These are phyloP conservation scores for Exophiala viscosa DNA, from an alignment of 2,329 filamentous ascomycete species.

Conservation along the genomic window DNA sequence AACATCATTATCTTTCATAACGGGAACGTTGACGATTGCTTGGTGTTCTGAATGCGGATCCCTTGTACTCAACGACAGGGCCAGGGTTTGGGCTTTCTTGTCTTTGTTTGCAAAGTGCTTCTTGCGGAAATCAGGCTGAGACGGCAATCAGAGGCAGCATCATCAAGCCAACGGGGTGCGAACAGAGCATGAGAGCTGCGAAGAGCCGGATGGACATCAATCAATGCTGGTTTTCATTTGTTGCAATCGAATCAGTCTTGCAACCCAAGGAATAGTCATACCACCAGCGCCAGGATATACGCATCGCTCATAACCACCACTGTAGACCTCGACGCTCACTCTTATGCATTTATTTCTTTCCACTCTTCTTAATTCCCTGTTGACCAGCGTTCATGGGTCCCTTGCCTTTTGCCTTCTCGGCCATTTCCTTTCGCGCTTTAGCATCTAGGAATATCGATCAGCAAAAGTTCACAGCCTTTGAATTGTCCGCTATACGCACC, in stretches of 20 bases:
- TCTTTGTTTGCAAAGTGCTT: too few species aligned
- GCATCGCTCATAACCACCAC: slow-evolving; percentile 13
- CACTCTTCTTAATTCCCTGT: slow-evolving; percentile 98
- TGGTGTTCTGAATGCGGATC: too few species aligned
- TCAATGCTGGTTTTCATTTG: background rate
- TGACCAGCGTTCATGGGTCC: slow-evolving; percentile 78
- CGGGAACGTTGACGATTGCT: too few species aligned
- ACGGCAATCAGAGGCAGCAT: too few species aligned
- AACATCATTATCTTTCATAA: too few species aligned
- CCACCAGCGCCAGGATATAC: slow-evolving; percentile 17
- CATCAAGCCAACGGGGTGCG: too few species aligned
- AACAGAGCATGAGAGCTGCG: background rate
- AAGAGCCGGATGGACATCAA: background rate
- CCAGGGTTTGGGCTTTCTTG: too few species aligned
- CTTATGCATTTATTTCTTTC: slow-evolving; percentile 60
- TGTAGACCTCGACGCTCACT: background rate
- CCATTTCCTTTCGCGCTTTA: slow-evolving; percentile 79
- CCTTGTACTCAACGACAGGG: too few species aligned
- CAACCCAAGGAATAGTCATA: background rate
- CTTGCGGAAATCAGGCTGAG: too few species aligned
- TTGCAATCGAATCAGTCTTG: too few species aligned
- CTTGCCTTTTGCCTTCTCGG: slow-evolving; percentile 78
- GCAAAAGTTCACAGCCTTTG: background rate
- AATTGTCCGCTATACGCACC: slow-evolving; percentile 55
- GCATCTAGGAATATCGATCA: slow-evolving; percentile 55